Evolutionary conservation across 306 rosid species (phyloP), one percentile per base, ranked within the genome.

Genomic region (Acacia crassicarpa): DNA sequence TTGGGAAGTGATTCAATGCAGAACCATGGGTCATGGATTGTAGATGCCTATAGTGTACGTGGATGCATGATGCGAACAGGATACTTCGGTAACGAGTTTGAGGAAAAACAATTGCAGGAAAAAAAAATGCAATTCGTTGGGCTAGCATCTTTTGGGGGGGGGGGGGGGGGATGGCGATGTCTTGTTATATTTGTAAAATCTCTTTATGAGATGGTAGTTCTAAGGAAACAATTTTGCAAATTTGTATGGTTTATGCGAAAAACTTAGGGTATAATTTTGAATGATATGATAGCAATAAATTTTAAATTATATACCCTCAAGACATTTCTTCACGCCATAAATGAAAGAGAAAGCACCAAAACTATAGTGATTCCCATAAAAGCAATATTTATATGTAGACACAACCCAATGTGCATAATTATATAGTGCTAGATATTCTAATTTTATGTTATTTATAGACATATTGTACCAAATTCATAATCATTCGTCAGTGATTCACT

Each of bases 41-140:
- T 56, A 69, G 67, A 67, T 53, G 61, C n/a, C 54, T 51, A 66
- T 80, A 0, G 0, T 59, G 82, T 68, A 58, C 66, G 69, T 75
- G 43, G 67, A 59, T 74, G 25, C 71, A 74, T 58, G 78, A 78
- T 74, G 51, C 43, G 51, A 54, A 54, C 68, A 19, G 6, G 74
- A 19, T 54, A 22, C 43, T 46, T 46, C 4, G 56, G 22, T 61
- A n/a, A 40, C 19, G 53, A 51, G 76, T 75, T 23, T 33, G 82
- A 65, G 49, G 58, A 16, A 3, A 44, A 67, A 71, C 11, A 67
- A 44, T 25, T 66, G 25, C 54, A 71, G 56, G 14, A 1, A 10
- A n/a, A 15, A 12, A 30, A 11, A 43, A 1, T 27, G 62, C 62
- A 70, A 38, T 72, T 63, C 45, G 77, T 82, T 43, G 12, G 77